These are phyloP conservation scores for Calonectria pseudoreteaudii DNA, from an alignment of 2,329 filamentous ascomycete species.

Conservation along the genomic window DNA sequence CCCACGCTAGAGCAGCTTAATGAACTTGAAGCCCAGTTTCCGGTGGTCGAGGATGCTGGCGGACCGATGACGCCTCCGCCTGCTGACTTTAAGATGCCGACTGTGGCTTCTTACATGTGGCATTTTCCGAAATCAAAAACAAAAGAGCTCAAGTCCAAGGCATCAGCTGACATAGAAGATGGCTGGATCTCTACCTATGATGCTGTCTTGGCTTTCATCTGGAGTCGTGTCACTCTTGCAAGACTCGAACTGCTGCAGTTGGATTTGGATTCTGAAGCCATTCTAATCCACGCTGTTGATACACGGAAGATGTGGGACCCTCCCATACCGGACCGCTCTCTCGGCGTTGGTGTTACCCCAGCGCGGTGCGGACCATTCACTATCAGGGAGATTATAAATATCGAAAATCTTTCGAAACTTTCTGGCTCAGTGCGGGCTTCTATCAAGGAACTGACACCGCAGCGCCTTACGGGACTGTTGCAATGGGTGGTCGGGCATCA, in stretches of 20 bases:
- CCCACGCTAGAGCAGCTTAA: not conserved
- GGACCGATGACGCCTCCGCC: conserved; percentile 20
- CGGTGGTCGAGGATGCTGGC: conserved; percentile 18
- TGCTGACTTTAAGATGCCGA: conserved; percentile 26
- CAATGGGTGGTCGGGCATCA: not conserved
- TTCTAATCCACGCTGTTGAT: conserved; percentile 27
- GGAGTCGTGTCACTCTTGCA: conserved; percentile 23
- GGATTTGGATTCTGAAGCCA: conserved; percentile 14
- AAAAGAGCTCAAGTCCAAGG: conserved; percentile 20
- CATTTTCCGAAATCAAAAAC: conserved; percentile 9
- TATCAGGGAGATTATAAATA: conserved; percentile 11
- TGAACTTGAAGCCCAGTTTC: conserved; percentile 10
- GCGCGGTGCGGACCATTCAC: conserved; percentile 5
- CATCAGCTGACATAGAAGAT: not conserved
- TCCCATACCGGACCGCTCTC: conserved; percentile 22
- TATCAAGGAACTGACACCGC: conserved; percentile 13
- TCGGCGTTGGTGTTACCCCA: conserved; percentile 10
- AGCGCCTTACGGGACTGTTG: conserved; percentile 11
- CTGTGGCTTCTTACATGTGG: conserved; percentile 24
- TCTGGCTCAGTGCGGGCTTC: conserved; percentile 9
- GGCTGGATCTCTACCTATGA: conserved; percentile 31
- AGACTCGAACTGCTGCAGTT: conserved; percentile 22
- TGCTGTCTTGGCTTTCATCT: conserved; percentile 24
- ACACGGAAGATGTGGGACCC: conserved; percentile 7
- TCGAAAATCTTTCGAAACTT: not conserved